phyloP scores from a whole-genome alignment of 1,139 yeast species.

The Tardiomyces digboiensis region DNA sequence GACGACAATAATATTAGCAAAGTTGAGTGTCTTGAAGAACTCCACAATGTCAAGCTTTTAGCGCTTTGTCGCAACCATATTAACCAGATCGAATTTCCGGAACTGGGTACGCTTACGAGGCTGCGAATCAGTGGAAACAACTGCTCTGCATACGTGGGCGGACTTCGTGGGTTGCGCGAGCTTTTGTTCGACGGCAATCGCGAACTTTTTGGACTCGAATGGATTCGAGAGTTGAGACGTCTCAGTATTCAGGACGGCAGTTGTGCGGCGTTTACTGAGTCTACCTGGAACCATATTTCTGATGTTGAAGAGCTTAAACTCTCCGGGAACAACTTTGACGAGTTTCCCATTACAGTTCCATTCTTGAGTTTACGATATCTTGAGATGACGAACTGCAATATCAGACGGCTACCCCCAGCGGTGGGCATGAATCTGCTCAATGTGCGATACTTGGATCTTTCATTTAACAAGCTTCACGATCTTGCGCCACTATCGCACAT shows the following conservation, averaged over 20 bases:
- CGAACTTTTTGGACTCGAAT: constrained; percentile 2
- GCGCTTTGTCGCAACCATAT: constrained; percentile 3
- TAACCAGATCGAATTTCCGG: constrained; percentile 8
- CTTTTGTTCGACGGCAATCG: constrained; percentile 4
- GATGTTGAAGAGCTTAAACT: constrained; percentile 19
- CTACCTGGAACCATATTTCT: constrained; percentile 8
- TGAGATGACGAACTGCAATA: constrained; percentile 22
- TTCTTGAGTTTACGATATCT: constrained; percentile 24
- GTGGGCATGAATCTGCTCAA: constrained; percentile 20
- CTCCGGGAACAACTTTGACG: constrained; percentile 16
- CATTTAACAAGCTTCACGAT: constrained; percentile 22
- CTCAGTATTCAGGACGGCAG: constrained; percentile 4
- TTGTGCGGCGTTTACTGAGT: not conserved
- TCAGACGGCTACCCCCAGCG: constrained; percentile 18
- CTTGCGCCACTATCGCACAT: constrained; percentile 19
- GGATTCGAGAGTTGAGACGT: constrained; percentile 1
- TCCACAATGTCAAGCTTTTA: constrained; percentile 6
- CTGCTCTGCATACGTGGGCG: constrained; percentile 5
- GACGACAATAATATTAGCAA: constrained; percentile 16
- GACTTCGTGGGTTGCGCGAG: constrained; percentile 6
- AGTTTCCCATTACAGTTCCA: constrained; percentile 15
- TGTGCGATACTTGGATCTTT: constrained; percentile 24
- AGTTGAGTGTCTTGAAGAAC: constrained; percentile 4
- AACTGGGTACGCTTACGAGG: constrained; percentile 9
- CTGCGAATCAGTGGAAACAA: constrained; percentile 11